Evolutionary conservation across 352 stramenopile species (phyloP), one percentile per base, ranked within the genome.

Genomic region (Phytophthora boehmeriae): DNA sequence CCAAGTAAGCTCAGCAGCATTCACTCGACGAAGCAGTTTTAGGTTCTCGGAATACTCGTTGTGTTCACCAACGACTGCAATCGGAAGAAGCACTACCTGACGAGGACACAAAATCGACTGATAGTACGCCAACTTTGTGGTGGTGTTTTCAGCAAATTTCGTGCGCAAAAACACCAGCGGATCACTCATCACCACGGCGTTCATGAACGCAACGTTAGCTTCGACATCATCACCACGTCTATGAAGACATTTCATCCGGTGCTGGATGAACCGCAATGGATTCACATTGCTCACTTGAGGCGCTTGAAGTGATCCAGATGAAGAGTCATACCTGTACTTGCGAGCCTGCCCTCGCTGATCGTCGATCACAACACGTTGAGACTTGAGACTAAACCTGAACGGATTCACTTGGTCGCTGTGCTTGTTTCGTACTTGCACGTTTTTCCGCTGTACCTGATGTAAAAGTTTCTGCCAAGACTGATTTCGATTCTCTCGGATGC

Each of bases 141-240:
- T 36, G 1, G 8, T 16, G 27, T 38, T 17, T 27, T 19, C 22
- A 13, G 30, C 20, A 14, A 59, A 13, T 14, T 34, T 52, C 5
- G 43, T 38, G 28, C 20, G 52, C 17, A 62, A 64, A 22, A 55
- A 71, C 35, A 72, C 63, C 6, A 77, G 20, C 17, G 69, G 64
- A 22, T 71, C 64, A 17, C 63, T 77, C 69, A 74, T 71, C 19
- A 66, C 14, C 3, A 71, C 64, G 19, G 73, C 47, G 35, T 71
- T 76, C 51, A 76, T 67, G 25, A 73, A 66, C 2, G 67, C 53
- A n/a, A 69, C 32, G 28, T 71, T 66, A 0, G 51, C 50, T 28
- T 65, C 46, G 8, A 71, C 47, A 13, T 54, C 52, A 27, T 54
- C 25, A 28, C 22, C 25, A 19, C 53, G 60, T 0, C 51, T 25